Conservation (phyloP, 2,329 filamentous ascomycete species). For the Aspergillus pseudotamarii region DNA sequence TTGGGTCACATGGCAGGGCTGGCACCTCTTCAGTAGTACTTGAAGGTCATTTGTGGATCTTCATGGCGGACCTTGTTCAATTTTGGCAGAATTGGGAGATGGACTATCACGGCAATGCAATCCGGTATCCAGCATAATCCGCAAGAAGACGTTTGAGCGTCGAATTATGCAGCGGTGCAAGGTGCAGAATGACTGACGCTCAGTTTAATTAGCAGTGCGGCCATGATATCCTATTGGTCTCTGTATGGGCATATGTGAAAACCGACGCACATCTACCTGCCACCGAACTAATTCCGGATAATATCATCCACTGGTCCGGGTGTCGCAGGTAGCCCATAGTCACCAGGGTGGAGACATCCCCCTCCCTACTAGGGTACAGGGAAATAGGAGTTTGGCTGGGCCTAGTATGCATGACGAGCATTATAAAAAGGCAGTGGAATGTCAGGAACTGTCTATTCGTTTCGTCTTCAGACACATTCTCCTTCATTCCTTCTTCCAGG, state of each 20-base stretch:
- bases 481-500: conserved; percentile 11
- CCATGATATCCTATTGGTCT: not conserved
- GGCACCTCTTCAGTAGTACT: not conserved
- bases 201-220: conserved; percentile 5
- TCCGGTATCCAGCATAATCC: conserved; percentile 2
- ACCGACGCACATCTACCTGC: not conserved
- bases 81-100: conserved; percentile 1
- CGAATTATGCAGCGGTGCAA: not conserved
- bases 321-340: conserved; percentile 7
- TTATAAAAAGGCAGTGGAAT: conserved; percentile 18
- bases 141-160: not conserved
- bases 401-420: not conserved
- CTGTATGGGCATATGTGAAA: not conserved
- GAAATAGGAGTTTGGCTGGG: not conserved
- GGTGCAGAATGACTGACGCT: not conserved
- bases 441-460: conserved; percentile 1
- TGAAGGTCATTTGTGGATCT: not conserved
- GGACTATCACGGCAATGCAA: not conserved
- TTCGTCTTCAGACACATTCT: conserved; percentile 4
- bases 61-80: not conserved
- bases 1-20: not conserved
- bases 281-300: conserved; percentile 11
- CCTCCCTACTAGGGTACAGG: not conserved
- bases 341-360: conserved; percentile 7
- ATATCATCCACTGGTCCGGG: conserved; percentile 7